Base-by-base conservation (phyloP, 495 filamentous ascomycete genomes). In the Penicillium waksmanii region DNA sequence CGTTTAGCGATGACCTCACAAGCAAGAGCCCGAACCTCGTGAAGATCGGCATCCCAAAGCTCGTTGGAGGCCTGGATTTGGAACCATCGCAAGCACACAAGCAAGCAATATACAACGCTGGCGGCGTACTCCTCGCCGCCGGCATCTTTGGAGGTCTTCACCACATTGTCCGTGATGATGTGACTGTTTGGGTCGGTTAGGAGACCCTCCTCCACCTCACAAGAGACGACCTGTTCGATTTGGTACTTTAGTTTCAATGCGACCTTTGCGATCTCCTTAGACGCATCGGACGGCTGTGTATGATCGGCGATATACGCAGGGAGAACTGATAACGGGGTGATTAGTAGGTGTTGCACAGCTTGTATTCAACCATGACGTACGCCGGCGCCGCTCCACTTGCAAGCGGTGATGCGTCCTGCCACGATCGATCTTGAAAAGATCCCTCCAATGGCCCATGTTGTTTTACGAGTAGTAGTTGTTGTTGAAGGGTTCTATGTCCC, bases 1-100 rank as follows among this genome's bases (percentile, higher is more conserved):
- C 81, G 80, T 80, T 97, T 98, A n/a, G 96, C 92, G 54, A 98
- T 89, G 42, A 97, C 85, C 73, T 98, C 95, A 70, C 90, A 95
- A n/a, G 96, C 93, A 17, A 83, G 74, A 8, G 91, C 92, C 18
- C 94, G 83, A 21, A 89, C 78, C 51, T 87, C 71, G 68, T 96
- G 92, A 40, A 98, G 78, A 51, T 91, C 89, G 3, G 93, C 86
- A 72, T 98, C 93, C 88, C 92, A 98, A 8, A 97, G 84, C 78
- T 98, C 95, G 19, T 88, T 70, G 18, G 80, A 57, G 11, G 91
- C 86, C 73, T 98, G 93, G 17, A 82, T 84, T 64, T 87, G 87
- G 75, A 97, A 98, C 95, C 95, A 98, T 56, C 87, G 84, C 66
- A 94, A 85, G 70, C 91, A 96, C 21, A 98, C 84, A 1, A 98